Conservation (phyloP, 768 basidiomycete species). For the Mycena rosella region DNA sequence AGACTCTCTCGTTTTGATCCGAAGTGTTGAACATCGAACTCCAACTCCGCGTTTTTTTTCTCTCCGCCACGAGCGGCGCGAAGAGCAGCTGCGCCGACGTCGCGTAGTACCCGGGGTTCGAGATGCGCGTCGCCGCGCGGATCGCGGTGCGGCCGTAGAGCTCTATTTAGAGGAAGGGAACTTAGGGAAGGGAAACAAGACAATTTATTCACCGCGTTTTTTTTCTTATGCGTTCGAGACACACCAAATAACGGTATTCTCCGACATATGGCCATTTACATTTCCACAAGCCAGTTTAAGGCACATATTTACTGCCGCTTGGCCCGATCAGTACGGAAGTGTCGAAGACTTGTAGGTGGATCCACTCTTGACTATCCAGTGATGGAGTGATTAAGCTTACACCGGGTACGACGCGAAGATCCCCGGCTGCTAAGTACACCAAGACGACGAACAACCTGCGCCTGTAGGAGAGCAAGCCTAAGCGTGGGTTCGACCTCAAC, state of each 20-base stretch:
- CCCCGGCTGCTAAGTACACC: slow-evolving; percentile 86
- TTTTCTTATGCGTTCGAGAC: no score
- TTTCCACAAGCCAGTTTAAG: no score
- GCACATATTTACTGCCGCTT: no score
- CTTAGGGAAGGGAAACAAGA: slow-evolving; percentile 45
- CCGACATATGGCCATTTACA: no score
- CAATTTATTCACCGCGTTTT: slow-evolving; percentile 52
- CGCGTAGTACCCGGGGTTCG: slow-evolving; percentile 98
- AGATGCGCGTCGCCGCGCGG: slow-evolving; percentile 83
- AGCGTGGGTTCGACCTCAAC: slow-evolving; percentile 93
- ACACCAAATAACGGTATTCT: no score
- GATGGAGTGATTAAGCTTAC: no score
- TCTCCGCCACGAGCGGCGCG: slow-evolving; percentile 91
- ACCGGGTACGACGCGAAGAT: slow-evolving; percentile 97
- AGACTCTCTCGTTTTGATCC: no score
- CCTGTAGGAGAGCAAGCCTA: slow-evolving; percentile 87
- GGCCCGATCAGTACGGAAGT: no score
- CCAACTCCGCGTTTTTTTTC: no score
- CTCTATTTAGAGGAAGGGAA: slow-evolving; percentile 65
- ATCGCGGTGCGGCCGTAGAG: slow-evolving; percentile 83
- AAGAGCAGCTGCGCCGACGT: slow-evolving; percentile 93
- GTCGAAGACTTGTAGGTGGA: no score
- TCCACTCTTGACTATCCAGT: no score
- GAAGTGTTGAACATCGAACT: no score
- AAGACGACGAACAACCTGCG: slow-evolving; percentile 92